Conservation (phyloP, 75 land plant species). For the Selaginella tamariscina region DNA sequence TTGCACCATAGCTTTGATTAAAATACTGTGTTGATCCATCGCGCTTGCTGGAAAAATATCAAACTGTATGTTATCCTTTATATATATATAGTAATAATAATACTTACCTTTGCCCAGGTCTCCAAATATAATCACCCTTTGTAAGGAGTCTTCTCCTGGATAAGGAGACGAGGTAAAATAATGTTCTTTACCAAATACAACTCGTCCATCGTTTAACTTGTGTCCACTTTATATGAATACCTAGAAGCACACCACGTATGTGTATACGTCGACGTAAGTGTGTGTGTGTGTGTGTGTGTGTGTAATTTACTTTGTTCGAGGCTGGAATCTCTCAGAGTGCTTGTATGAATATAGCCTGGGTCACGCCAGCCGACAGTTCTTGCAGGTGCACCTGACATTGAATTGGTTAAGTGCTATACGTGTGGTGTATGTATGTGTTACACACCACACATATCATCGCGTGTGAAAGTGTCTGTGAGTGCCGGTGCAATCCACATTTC, state of each 20-base stretch:
- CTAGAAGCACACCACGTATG: constrained; percentile 19
- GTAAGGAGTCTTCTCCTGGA: constrained; percentile 84
- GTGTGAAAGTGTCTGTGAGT: constrained; percentile 54
- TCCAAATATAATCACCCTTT: constrained; percentile 75
- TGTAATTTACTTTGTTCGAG: constrained; percentile 40
- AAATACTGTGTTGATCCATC: constrained; percentile 85
- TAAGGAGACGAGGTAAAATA: constrained; percentile 64
- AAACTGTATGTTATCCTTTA: not conserved
- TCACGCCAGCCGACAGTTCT: constrained; percentile 94
- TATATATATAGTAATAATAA: not conserved
- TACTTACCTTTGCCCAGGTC: constrained; percentile 55
- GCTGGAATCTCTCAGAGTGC: constrained; percentile 74
- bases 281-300: not conserved
- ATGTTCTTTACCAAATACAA: constrained; percentile 43
- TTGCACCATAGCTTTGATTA: constrained; percentile 64
- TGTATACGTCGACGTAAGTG: too few species aligned
- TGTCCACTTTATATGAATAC: constrained; percentile 73
- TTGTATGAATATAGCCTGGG: constrained; percentile 91
- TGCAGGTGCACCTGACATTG: constrained; percentile 78
- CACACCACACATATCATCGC: constrained; percentile 88
- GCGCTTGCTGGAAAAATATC: too few species aligned
- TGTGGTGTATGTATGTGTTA: not conserved
- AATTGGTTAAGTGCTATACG: not conserved
- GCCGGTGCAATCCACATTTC: constrained; percentile 37
- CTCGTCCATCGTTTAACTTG: constrained; percentile 42